These are phyloP conservation scores for Lavandula angustifolia DNA, from an alignment of 257 asterid genomes.

Conservation along the genomic window DNA sequence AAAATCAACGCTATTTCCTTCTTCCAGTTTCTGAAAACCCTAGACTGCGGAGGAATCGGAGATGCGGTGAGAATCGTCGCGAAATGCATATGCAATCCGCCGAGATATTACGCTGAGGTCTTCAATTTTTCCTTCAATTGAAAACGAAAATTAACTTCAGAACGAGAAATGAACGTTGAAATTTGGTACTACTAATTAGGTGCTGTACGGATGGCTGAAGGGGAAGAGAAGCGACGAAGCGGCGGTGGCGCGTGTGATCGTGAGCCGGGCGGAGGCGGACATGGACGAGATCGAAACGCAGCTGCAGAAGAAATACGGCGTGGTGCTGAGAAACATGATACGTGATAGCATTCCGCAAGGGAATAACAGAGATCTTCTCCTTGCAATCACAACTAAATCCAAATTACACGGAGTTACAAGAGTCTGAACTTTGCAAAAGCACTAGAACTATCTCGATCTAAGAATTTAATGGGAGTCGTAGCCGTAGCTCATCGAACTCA, in stretches of 20 bases:
- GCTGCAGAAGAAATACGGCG: constrained; percentile 47
- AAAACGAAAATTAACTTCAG: too few species aligned
- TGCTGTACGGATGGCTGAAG: constrained; percentile 49
- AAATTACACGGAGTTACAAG: too few species aligned
- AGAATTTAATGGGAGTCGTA: too few species aligned
- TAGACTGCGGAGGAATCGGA: constrained; percentile 56
- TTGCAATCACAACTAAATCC: constrained; percentile 36
- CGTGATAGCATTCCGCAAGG: constrained; percentile 40
- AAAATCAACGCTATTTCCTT: neutral
- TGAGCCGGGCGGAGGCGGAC: constrained; percentile 55
- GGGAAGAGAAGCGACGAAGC: constrained; percentile 42
- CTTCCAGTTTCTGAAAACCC: constrained; percentile 51
- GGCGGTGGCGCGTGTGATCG: constrained; percentile 47
- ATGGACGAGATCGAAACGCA: constrained; percentile 47
- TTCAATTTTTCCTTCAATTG: too few species aligned
- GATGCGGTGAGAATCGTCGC: constrained; percentile 53
- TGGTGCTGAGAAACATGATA: constrained; percentile 45
- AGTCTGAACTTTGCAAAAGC: too few species aligned
- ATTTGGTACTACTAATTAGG: constrained; percentile 23
- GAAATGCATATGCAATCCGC: constrained; percentile 61
- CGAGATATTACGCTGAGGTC: constrained; percentile 69
- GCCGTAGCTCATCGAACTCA: too few species aligned
- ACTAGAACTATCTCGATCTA: too few species aligned
- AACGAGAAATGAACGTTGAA: too few species aligned
- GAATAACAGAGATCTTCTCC: constrained; percentile 45